Evolutionary conservation across 108 stramenopile genomes (phyloP).

Genomic region (Pseudonitzschia delicatissima): DNA sequence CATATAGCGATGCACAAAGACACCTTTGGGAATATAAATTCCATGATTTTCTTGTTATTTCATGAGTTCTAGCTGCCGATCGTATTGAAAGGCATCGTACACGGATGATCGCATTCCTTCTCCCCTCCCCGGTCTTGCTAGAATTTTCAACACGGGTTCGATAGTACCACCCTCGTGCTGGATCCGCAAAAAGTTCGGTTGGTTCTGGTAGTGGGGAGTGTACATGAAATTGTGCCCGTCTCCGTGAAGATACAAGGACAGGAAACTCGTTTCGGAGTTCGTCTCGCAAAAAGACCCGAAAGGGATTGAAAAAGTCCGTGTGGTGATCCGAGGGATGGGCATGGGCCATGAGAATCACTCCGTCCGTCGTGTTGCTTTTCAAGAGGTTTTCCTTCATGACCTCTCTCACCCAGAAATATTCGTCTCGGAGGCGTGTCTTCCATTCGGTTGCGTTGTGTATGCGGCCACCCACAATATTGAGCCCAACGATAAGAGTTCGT

Average conservation of each 20-base stretch:
- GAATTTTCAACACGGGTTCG: slow-evolving; percentile 29
- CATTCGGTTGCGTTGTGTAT: slow-evolving; percentile 31
- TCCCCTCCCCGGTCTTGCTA: slow-evolving; percentile 16
- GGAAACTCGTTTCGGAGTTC: slow-evolving; percentile 27
- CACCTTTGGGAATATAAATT: too few relatives aligned
- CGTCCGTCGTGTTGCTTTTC: slow-evolving; percentile 3
- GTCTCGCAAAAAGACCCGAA: slow-evolving; percentile 17
- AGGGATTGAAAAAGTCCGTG: slow-evolving; percentile 30
- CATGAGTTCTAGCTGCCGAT: slow-evolving; percentile 19
- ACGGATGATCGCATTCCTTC: not conserved
- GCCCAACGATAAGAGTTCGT: slow-evolving; percentile 35
- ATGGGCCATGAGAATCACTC: slow-evolving; percentile 41
- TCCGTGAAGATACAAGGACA: slow-evolving; percentile 40
- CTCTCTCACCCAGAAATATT: slow-evolving; percentile 26
- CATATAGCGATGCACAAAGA: too few relatives aligned
- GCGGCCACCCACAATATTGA: slow-evolving; percentile 47
- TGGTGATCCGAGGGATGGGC: slow-evolving; percentile 35
- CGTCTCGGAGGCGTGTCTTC: slow-evolving; percentile 17
- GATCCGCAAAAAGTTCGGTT: slow-evolving; percentile 23
- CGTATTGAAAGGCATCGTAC: slow-evolving; percentile 25
- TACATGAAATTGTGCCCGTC: slow-evolving; percentile 38
- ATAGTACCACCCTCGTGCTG: slow-evolving; percentile 27
- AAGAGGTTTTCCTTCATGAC: slow-evolving; percentile 16
- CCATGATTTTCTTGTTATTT: not conserved
- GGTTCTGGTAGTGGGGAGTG: slow-evolving; percentile 10